Evolutionary conservation across 805 yeast species (phyloP), one percentile per base, ranked within the genome.

Genomic region (Kazachstania martiniae): DNA sequence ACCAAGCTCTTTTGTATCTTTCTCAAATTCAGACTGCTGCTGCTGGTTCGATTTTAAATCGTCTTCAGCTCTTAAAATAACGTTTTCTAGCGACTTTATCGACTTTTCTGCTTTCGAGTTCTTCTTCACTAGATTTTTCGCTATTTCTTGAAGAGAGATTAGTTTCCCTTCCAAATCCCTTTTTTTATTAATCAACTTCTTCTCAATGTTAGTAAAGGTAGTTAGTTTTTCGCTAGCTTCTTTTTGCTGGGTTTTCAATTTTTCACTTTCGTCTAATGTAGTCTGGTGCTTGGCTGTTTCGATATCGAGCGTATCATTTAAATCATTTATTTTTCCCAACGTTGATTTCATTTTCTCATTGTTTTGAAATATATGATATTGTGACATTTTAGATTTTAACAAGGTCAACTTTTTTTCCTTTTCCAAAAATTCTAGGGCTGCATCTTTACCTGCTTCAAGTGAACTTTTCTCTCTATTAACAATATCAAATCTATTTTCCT

Each of bases 101-200:
- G 68, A 53, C 44, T 79, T 81, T 32, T 63, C 66, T 2, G 74
- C 61, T 44, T 80, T 82, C 42, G 68, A 71, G 27, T 63, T 64
- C 46, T 79, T 81, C 21, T 61, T 63, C 21, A 59, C 66, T 27
- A 75, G 54, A 51, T 80, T 83, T 55, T 81, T 85, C 33, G 68
- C 59, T 54, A 75, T 79, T 56, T 89, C 96, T 42, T 84, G 87
- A 33, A 72, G 56, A 4, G 87, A 68, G 9, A 83, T 84, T 33
- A 66, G 72, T 12, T 69, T 71, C 32, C 74, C 69, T 41, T 75
- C 78, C 8, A 64, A 51, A 1, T 44, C 39, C 17, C 57, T 44
- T 12, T 62, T 56, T 16, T 56, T 41, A 3, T 42, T 31, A 2
- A 35, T 40, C 1, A 59, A 17, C 0, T 30, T 28, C 5, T 48